Evolutionary conservation across 768 basidiomycete species (phyloP).

Genomic region (Lyophyllum shimeji): DNA sequence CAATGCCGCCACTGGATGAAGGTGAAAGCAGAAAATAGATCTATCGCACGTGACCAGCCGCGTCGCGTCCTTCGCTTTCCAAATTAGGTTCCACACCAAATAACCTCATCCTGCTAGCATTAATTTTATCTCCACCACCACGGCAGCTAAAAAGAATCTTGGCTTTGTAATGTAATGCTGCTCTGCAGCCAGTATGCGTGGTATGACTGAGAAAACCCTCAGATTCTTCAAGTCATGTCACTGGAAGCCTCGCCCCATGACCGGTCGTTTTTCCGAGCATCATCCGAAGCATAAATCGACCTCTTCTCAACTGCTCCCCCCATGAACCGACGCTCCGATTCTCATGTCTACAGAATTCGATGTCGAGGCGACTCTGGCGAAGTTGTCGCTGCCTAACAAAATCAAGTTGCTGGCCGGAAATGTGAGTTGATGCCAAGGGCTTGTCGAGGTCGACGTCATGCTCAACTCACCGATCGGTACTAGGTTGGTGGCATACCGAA

Average conservation of each 20-base stretch:
- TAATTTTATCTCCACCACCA: not conserved
- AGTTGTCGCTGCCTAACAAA: slow-evolving; percentile 38
- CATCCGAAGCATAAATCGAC: slow-evolving; percentile 16
- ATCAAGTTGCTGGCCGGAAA: slow-evolving; percentile 44
- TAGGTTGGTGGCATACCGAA: slow-evolving; percentile 52
- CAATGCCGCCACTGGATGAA: slow-evolving; percentile 26
- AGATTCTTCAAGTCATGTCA: not conserved
- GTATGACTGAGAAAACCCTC: too few species aligned
- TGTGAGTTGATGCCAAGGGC: slow-evolving; percentile 21
- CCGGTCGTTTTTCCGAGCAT: slow-evolving; percentile 19
- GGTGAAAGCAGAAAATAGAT: not conserved
- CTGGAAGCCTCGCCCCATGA: not conserved
- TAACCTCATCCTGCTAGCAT: too few species aligned
- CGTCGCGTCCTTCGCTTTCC: slow-evolving; percentile 10
- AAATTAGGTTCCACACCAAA: not conserved
- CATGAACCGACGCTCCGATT: not conserved
- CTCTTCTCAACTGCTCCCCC: not conserved
- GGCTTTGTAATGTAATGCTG: too few species aligned
- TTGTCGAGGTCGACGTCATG: not conserved
- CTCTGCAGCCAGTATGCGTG: too few species aligned
- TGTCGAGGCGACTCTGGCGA: slow-evolving; percentile 34
- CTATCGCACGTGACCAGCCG: slow-evolving; percentile 18
- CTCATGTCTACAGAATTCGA: slow-evolving; percentile 31
- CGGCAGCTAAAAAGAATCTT: not conserved
- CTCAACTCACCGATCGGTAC: not conserved